These are phyloP conservation scores for Exophiala mesophila DNA, from an alignment of 2,329 filamentous ascomycete species.

Conservation along the genomic window DNA sequence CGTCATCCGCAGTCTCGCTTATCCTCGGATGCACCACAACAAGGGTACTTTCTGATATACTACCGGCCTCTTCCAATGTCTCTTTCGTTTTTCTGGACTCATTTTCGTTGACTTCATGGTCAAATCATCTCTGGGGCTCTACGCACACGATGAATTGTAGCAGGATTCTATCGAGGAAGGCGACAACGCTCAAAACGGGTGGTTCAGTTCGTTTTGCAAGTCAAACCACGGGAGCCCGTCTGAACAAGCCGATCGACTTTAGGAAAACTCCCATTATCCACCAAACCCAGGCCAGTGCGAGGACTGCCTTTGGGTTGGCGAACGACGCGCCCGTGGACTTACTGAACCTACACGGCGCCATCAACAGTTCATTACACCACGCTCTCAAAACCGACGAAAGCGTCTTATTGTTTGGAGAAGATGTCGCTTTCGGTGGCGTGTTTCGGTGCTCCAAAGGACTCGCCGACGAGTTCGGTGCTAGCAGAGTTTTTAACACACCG, in stretches of 20 bases:
- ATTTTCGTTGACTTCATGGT: no score
- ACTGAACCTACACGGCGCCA: constrained; percentile 88
- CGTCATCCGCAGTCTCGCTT: constrained; percentile 2
- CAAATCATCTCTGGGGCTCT: not conserved
- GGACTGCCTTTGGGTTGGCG: constrained; percentile 68
- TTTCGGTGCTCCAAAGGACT: constrained; percentile 93
- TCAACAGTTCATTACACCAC: constrained; percentile 83
- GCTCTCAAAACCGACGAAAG: constrained; percentile 78
- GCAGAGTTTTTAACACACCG: constrained; percentile 94
- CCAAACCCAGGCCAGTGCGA: constrained; percentile 68
- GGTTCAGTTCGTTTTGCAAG: constrained; percentile 18
- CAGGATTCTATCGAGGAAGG: not conserved
- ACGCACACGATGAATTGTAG: not conserved
- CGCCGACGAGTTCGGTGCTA: constrained; percentile 76
- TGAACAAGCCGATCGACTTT: constrained; percentile 88
- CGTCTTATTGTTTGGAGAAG: constrained; percentile 89
- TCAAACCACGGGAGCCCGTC: constrained; percentile 47
- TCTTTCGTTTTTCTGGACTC: no score
- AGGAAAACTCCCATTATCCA: constrained; percentile 73
- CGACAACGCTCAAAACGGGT: constrained; percentile 6
- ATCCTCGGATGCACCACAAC: constrained; percentile 1
- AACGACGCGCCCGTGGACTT: constrained; percentile 69
- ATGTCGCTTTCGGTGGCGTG: constrained; percentile 94
- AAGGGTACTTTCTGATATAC: not conserved
- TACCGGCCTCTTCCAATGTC: no score